phyloP scores from a whole-genome alignment of 176 grass and related monocot species.

The Rhynchospora pubera region DNA sequence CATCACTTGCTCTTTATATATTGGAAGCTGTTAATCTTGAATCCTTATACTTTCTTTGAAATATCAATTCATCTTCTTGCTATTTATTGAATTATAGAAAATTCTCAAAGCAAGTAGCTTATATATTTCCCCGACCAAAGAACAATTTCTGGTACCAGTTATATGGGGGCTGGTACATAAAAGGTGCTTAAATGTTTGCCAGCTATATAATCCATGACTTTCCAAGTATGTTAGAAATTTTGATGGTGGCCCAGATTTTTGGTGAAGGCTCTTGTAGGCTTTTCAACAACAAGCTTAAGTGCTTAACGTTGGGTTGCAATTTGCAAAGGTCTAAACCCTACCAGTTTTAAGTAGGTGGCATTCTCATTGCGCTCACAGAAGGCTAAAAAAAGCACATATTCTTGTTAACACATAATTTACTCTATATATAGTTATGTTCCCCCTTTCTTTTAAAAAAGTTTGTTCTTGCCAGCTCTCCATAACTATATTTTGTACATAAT shows the following conservation, averaged over 20 bases:
- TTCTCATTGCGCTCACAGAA: not conserved
- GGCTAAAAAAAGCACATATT: not conserved
- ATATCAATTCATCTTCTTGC: not conserved
- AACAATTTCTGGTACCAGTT: not conserved
- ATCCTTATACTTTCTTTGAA: not conserved
- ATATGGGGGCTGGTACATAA: not conserved
- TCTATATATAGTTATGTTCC: not conserved
- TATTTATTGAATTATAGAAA: not conserved
- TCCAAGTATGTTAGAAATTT: conserved; percentile 6
- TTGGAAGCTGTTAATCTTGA: not conserved
- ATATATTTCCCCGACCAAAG: not conserved
- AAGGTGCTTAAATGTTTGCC: conserved; percentile 11
- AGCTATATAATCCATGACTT: conserved; percentile 18
- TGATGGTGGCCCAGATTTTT: conserved; percentile 5
- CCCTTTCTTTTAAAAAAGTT: not conserved
- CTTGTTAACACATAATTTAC: not conserved
- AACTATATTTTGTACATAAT: not conserved
- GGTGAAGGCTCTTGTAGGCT: not conserved
- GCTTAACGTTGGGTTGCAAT: not conserved
- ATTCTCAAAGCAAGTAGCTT: not conserved
- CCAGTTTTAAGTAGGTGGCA: not conserved
- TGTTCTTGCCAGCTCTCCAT: not conserved
- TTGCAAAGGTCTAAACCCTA: not conserved
- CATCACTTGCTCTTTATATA: not conserved
- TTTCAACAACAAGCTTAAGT: conserved; percentile 14